Base-by-base conservation (phyloP, 148 eudicot genomes). In the Spergularia bocconei region DNA sequence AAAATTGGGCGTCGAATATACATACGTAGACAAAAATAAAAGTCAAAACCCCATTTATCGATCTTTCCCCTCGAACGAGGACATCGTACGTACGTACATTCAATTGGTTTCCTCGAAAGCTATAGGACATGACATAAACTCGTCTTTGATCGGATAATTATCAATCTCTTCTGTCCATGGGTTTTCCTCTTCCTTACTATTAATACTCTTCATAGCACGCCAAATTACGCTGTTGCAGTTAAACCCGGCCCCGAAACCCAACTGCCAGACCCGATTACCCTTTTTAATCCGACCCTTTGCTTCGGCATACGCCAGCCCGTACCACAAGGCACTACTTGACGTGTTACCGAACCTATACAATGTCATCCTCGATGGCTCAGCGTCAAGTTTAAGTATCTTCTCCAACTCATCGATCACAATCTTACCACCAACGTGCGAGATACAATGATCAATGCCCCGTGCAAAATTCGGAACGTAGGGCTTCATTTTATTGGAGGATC, bases 321-420 rank as follows among this genome's bases (percentile, higher is more conserved):
- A 69, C 72, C 72, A 69, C 10, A 52, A 41, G 6, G 72, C 52
- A 15, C 41, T 51, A 25, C 59, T 69, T 52, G 72, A 69, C 6
- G 59, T 69, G n/a, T 69, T 69, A 20, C 72, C 72, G 29, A 69
- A 69, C 56, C 72, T 51, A 52, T 69, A 58, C 16, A 69, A 13
- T 6, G 59, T 69, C 72, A 69, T 51, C 39, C 72, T 52, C 23
- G 41, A 41, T 6, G 59, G 58, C 59, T 69, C 72, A 21, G 25
- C 72, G 25, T 69, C 72, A 13, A 69, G 72, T 13, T 16, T 51
- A 1, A 69, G 44, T 17, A 39, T 53, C 16, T 25, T 53, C 41
- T 65, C 69, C n/a, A 65, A 65, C 52, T 50, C 41, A 11, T 65
- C 69, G n/a, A 69, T 69, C 15, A 69, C 72, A 8, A 23, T 0